phyloP scores from a whole-genome alignment of 176 grass and related monocot genomes.

The Chrysopogon serrulatus region DNA sequence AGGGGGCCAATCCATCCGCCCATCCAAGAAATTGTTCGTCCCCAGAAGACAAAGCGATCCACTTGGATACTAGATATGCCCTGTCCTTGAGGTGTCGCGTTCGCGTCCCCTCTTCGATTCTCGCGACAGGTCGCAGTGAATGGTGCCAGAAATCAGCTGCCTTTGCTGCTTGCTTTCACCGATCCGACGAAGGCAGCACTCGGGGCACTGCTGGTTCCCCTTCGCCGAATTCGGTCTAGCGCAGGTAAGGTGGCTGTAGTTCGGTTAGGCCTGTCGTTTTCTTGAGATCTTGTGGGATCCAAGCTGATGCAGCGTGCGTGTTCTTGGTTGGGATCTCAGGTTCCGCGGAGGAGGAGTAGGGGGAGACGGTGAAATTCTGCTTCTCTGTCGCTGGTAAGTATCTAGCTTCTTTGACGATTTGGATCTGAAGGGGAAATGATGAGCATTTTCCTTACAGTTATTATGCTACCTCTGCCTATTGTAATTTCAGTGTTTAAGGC shows the following conservation, averaged over 20 bases:
- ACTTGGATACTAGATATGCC: neutral
- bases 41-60: conserved; percentile 4
- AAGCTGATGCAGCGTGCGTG: neutral
- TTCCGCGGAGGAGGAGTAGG: conserved; percentile 13
- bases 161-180: neutral
- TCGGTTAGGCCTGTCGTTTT: conserved; percentile 5
- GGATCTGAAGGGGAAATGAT: neutral
- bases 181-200: neutral
- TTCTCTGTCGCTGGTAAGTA: conserved; percentile 2
- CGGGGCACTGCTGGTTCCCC: neutral
- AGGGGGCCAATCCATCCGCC: neutral
- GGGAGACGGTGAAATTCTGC: conserved; percentile 20
- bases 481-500: neutral
- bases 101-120: neutral
- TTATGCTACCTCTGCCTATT: neutral
- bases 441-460: neutral
- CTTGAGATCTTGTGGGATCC: conserved; percentile 20
- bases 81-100: neutral
- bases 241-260: neutral
- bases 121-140: neutral
- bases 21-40: conserved; percentile 17
- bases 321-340: conserved; percentile 19
- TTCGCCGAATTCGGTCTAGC: neutral
- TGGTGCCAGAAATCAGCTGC: neutral
- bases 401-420: neutral